Percentiles rank a stretch among this genome's conserved stretches.
Evolutionary conservation across 1,139 yeast genomes (phyloP).

Genomic region (Torulaspora pretoriensis): DNA sequence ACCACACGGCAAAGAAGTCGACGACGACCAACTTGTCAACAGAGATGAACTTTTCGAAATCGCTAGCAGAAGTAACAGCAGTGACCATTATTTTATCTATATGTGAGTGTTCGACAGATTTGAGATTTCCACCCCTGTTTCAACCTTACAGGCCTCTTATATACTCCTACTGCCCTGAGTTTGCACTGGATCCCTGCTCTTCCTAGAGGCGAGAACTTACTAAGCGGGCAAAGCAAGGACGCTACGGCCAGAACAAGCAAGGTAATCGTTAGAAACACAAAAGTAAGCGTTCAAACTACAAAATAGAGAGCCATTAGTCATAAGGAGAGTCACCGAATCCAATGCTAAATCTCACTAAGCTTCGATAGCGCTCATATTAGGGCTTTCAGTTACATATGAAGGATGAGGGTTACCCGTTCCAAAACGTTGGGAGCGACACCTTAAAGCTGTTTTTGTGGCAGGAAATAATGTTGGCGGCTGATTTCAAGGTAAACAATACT

Average conservation of each 20-base stretch:
- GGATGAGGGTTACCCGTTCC: not conserved
- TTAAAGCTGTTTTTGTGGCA: conserved; percentile 3
- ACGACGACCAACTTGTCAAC: conserved; percentile 69
- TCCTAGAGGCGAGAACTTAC: conserved; percentile 8
- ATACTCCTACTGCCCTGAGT: conserved; percentile 1
- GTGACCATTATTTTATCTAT: conserved; percentile 40
- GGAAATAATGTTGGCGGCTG: conserved; percentile 4
- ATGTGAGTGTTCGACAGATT: not conserved
- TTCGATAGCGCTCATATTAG: not conserved
- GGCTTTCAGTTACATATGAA: not conserved
- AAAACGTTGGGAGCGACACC: not conserved
- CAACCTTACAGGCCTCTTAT: not conserved
- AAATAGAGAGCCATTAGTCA: not conserved
- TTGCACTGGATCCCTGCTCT: conserved; percentile 1
- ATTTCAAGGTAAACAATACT: not conserved
- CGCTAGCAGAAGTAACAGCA: conserved; percentile 47
- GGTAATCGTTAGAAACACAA: not conserved
- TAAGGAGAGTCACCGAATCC: not conserved
- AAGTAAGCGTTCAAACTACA: not conserved
- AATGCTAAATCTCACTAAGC: not conserved
- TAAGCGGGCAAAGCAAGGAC: conserved; percentile 9
- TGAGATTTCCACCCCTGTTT: not conserved
- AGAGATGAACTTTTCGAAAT: conserved; percentile 57
- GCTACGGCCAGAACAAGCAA: conserved; percentile 5
- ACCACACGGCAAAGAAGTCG: conserved; percentile 94